phyloP scores from a whole-genome alignment of 768 basidiomycete genomes.

The Termitomyces sp. region DNA sequence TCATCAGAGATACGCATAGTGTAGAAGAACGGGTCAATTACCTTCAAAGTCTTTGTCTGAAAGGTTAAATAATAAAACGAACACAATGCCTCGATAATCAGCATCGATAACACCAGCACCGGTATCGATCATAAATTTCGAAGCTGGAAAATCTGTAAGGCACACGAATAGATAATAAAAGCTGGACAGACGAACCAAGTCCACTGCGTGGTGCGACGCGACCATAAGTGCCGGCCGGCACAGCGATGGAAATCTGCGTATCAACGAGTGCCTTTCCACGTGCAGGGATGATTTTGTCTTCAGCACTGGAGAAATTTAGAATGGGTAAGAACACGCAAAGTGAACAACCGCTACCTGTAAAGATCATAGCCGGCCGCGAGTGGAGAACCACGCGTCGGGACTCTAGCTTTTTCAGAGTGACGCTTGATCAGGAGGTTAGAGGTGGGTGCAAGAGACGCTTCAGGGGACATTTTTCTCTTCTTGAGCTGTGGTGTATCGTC shows the following conservation, averaged over 20 bases:
- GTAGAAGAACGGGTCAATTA: slow-evolving; percentile 21
- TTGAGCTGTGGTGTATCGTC: slow-evolving; percentile 39
- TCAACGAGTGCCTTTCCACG: slow-evolving; percentile 89
- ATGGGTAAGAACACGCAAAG: background rate
- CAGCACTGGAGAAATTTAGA: slow-evolving; percentile 54
- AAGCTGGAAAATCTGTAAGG: slow-evolving; percentile 47
- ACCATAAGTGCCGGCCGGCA: slow-evolving; percentile 92
- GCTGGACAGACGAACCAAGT: slow-evolving; percentile 60
- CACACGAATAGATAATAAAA: background rate
- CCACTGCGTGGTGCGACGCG: slow-evolving; percentile 96
- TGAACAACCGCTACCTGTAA: slow-evolving; percentile 63
- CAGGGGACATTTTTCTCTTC: slow-evolving; percentile 55
- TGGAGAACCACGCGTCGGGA: slow-evolving; percentile 84
- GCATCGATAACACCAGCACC: slow-evolving; percentile 97
- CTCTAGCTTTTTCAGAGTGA: slow-evolving; percentile 73
- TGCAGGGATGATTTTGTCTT: slow-evolving; percentile 79
- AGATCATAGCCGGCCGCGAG: slow-evolving; percentile 95
- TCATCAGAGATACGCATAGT: background rate
- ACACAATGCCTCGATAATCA: slow-evolving; percentile 91
- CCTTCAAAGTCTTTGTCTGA: slow-evolving; percentile 88
- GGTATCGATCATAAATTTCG: slow-evolving; percentile 97
- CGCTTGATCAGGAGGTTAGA: slow-evolving; percentile 77
- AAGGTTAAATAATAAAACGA: slow-evolving; percentile 90
- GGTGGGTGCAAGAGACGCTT: slow-evolving; percentile 25
- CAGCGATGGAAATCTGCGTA: slow-evolving; percentile 90